Conservation (phyloP, 2,329 filamentous ascomycete genomes). For the Sporothrix dimorphospora region DNA sequence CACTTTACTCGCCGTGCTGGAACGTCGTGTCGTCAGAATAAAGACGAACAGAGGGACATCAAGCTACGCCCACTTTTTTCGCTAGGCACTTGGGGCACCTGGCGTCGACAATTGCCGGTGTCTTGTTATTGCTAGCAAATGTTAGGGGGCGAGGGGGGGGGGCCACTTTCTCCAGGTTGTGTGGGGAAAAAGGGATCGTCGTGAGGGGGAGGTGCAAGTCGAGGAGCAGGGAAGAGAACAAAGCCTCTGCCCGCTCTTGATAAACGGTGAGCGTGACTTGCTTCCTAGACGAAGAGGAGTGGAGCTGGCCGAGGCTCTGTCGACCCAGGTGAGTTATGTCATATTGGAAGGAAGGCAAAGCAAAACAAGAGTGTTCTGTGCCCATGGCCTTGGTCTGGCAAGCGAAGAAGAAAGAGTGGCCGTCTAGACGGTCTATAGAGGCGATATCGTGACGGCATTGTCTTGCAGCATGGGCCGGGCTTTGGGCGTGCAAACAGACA, state of each 20-base stretch:
- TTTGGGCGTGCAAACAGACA: too few relatives aligned
- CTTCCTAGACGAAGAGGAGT: neutral
- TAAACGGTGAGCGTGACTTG: neutral
- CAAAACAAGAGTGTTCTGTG: neutral
- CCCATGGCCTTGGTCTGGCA: neutral
- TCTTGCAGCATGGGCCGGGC: too few relatives aligned
- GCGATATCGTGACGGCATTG: neutral
- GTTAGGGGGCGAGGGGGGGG: neutral
- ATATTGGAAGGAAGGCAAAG: neutral
- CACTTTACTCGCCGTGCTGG: too few relatives aligned
- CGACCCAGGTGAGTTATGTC: neutral
- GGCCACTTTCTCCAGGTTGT: conserved; percentile 2
- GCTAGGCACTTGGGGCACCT: neutral
- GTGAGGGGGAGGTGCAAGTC: neutral
- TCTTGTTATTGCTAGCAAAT: neutral
- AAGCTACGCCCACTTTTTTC: neutral
- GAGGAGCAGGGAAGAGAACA: too few relatives aligned
- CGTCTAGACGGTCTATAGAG: neutral
- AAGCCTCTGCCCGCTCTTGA: neutral
- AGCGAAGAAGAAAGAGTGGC: neutral
- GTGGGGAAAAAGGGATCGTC: conserved; percentile 19
- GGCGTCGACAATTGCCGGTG: neutral
- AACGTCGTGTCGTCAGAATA: neutral
- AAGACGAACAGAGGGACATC: neutral
- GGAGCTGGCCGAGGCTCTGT: conserved; percentile 12